Conservation (phyloP, 2,329 filamentous ascomycete genomes). For the Geosmithia morbida region DNA sequence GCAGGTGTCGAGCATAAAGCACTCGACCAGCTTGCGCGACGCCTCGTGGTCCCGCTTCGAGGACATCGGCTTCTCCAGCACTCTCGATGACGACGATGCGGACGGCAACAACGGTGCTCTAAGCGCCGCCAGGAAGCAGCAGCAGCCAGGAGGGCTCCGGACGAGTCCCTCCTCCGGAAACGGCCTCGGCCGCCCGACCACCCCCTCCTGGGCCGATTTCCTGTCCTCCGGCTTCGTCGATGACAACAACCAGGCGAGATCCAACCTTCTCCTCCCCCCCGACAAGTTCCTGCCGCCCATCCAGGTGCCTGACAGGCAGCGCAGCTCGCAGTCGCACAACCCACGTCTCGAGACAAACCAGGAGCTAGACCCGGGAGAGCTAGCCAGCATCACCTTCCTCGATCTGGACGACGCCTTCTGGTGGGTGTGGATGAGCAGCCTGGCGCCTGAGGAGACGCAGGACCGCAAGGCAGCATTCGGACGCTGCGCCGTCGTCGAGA, state of each 20-base stretch:
- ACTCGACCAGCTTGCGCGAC: slow-evolving; percentile 61
- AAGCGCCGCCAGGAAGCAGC: slow-evolving; percentile 21
- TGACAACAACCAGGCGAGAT: slow-evolving; percentile 40
- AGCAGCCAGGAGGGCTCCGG: slow-evolving; percentile 37
- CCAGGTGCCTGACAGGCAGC: slow-evolving; percentile 53
- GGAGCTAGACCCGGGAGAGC: slow-evolving; percentile 74
- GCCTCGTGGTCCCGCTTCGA: slow-evolving; percentile 96
- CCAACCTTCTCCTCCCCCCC: slow-evolving; percentile 69
- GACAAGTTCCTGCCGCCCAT: slow-evolving; percentile 87
- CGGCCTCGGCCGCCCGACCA: slow-evolving; percentile 69
- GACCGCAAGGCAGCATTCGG: slow-evolving; percentile 87
- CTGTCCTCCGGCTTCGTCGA: slow-evolving; percentile 86
- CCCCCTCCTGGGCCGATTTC: slow-evolving; percentile 97
- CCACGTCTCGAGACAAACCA: slow-evolving; percentile 54
- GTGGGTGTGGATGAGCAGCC: slow-evolving; percentile 99
- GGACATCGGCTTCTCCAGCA: slow-evolving; percentile 76
- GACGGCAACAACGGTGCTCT: slow-evolving; percentile 37
- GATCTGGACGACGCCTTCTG: slow-evolving; percentile 93
- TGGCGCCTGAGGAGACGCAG: slow-evolving; percentile 77
- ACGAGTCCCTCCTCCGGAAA: slow-evolving; percentile 49
- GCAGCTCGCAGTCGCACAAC: slow-evolving; percentile 75
- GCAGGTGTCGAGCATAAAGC: slow-evolving; percentile 53
- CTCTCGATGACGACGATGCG: slow-evolving; percentile 56
- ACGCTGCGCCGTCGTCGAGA: slow-evolving; percentile 84
- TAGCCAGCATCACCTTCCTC: slow-evolving; percentile 78